Conservation (phyloP, 306 rosid genomes). For the Quercus bicolor region DNA sequence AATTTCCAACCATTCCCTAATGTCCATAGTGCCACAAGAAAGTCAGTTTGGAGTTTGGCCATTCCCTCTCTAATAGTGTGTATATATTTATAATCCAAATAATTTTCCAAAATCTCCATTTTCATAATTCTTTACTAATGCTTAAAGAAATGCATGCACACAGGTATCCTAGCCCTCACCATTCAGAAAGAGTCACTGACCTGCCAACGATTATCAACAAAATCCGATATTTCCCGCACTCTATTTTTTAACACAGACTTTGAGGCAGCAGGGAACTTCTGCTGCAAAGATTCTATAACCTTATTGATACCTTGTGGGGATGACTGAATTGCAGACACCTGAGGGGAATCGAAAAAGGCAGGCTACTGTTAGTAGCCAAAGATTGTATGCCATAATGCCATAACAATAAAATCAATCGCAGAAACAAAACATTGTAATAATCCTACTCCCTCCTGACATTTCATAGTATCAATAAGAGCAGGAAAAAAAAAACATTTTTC, state of each 20-base stretch:
- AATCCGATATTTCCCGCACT: slow-evolving; percentile 78
- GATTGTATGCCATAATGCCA: slow-evolving; percentile 12
- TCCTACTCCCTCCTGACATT: neutral
- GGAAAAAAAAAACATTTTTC: neutral
- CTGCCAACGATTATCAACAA: slow-evolving; percentile 80
- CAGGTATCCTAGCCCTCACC: neutral
- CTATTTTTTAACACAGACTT: slow-evolving; percentile 67
- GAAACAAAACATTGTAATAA: neutral
- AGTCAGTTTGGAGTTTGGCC: no score
- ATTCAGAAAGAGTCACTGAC: slow-evolving; percentile 38
- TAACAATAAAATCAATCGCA: slow-evolving; percentile 14
- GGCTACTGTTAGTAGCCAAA: slow-evolving; percentile 12
- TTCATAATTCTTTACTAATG: slow-evolving; percentile 1
- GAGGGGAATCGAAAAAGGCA: slow-evolving; percentile 6
- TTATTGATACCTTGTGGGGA: slow-evolving; percentile 74
- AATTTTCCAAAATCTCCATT: neutral
- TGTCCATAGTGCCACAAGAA: no score
- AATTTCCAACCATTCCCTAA: no score
- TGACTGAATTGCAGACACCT: slow-evolving; percentile 78
- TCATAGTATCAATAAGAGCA: neutral
- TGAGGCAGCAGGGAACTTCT: slow-evolving; percentile 61
- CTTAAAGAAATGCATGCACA: slow-evolving; percentile 12
- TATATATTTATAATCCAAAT: neutral
- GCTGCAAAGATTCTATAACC: slow-evolving; percentile 66
- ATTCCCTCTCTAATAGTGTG: neutral